phyloP scores from a whole-genome alignment of 192 early-diverging fungal genomes.

The Umbelopsis vinacea region DNA sequence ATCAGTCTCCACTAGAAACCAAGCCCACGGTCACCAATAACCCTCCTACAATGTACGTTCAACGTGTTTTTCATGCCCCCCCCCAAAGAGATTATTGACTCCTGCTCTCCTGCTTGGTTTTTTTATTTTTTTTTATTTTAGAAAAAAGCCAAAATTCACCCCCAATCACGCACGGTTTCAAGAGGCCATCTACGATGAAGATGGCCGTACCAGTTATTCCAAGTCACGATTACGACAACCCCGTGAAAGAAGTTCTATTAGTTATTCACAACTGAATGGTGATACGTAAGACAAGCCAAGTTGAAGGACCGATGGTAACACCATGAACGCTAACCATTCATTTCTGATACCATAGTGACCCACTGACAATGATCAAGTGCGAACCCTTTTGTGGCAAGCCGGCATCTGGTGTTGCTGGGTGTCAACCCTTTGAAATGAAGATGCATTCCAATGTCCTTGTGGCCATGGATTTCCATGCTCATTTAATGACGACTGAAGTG shows the following conservation, averaged over 20 bases:
- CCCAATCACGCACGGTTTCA: neutral
- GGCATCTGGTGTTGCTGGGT: slow-evolving; percentile 61
- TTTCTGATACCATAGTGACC: slow-evolving; percentile 50
- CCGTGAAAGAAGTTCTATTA: slow-evolving; percentile 47
- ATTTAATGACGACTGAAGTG: slow-evolving; percentile 84
- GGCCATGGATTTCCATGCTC: slow-evolving; percentile 94
- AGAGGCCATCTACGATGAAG: slow-evolving; percentile 39
- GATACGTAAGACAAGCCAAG: slow-evolving; percentile 35
- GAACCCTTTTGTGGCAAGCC: slow-evolving; percentile 75
- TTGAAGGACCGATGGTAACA: slow-evolving; percentile 5
- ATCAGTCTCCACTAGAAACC: neutral
- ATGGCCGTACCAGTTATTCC: slow-evolving; percentile 60
- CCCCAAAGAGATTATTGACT: no score
- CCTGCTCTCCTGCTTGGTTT: no score
- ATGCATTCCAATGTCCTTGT: slow-evolving; percentile 79
- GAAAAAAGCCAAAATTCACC: neutral
- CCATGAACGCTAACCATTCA: slow-evolving; percentile 13
- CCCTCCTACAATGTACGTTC: no score
- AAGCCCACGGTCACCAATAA: no score
- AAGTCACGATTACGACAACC: slow-evolving; percentile 55
- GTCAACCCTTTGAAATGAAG: slow-evolving; percentile 80
- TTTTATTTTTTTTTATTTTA: no score
- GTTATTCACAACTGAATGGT: slow-evolving; percentile 45
- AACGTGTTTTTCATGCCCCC: no score
- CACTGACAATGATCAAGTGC: slow-evolving; percentile 84